Conservation (phyloP, 441 rosid genomes). For the Arabidopsis lyrata region DNA sequence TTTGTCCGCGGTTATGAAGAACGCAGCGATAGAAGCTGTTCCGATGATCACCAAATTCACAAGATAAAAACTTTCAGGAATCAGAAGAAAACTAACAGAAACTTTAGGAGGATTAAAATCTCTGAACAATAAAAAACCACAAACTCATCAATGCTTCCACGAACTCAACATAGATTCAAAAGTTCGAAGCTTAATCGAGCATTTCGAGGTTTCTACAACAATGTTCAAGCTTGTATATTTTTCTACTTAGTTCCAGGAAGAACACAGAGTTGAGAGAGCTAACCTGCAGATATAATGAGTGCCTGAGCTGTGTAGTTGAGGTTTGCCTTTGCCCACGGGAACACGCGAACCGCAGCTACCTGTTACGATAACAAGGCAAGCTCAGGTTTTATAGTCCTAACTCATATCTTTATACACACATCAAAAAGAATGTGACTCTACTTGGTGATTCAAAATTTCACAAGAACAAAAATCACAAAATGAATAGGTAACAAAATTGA, state of each 20-base stretch:
- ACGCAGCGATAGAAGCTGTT: slow-evolving; percentile 48
- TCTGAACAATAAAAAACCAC: too few species aligned
- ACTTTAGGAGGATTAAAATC: neutral
- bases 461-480: neutral
- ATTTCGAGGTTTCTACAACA: neutral
- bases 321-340: slow-evolving; percentile 91
- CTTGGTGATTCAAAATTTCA: neutral
- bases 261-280: slow-evolving; percentile 12
- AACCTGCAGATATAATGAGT: slow-evolving; percentile 73
- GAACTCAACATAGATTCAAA: neutral
- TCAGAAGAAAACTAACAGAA: slow-evolving; percentile 1
- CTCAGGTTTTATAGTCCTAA: neutral
- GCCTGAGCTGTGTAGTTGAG: slow-evolving; percentile 87
- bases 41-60: slow-evolving; percentile 7
- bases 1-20: slow-evolving; percentile 49
- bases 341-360: slow-evolving; percentile 61
- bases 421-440: neutral
- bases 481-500: neutral
- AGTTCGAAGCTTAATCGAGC: neutral
- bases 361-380: slow-evolving; percentile 27
- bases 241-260: slow-evolving; percentile 13
- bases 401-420: slow-evolving; percentile 11
- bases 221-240: neutral
- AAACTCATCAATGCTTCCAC: slow-evolving; percentile 3
- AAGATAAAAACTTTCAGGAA: slow-evolving; percentile 5